phyloP scores from a whole-genome alignment of 768 basidiomycete species.

The Kwoniella dendrophila region DNA sequence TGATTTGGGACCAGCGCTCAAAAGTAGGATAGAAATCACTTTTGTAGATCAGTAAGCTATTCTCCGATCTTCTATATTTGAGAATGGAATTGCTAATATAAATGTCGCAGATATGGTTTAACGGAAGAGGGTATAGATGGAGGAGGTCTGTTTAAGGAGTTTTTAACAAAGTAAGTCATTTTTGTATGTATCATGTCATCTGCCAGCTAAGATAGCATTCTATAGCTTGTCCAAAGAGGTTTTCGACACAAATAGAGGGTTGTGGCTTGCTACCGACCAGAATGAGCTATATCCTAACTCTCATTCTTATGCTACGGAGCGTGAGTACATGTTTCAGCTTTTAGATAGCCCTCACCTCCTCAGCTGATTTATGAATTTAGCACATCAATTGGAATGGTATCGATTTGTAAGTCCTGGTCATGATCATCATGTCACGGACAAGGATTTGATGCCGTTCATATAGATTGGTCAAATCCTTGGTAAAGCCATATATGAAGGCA shows the following conservation, averaged over 20 bases:
- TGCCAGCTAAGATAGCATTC: neutral
- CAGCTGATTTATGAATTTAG: conserved; percentile 56
- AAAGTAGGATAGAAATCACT: conserved; percentile 79
- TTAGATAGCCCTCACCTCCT: neutral
- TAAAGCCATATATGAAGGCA: conserved; percentile 95
- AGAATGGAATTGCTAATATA: conserved; percentile 8
- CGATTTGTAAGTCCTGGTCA: conserved; percentile 63
- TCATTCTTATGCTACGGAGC: conserved; percentile 83
- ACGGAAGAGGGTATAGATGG: conserved; percentile 83
- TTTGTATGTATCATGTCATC: neutral
- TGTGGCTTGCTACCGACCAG: conserved; percentile 88
- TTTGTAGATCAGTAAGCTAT: conserved; percentile 84
- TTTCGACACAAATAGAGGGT: conserved; percentile 88
- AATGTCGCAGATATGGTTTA: conserved; percentile 41
- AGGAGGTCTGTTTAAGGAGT: conserved; percentile 97
- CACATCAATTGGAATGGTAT: conserved; percentile 83
- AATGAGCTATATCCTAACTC: conserved; percentile 96
- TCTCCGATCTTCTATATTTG: neutral
- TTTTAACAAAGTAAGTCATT: conserved; percentile 67
- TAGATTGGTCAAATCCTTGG: conserved; percentile 85
- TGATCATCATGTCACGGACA: neutral
- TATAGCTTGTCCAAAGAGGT: conserved; percentile 82
- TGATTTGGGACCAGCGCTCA: conserved; percentile 70
- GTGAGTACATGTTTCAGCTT: conserved; percentile 58
- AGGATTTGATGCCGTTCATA: neutral